Evolutionary conservation across 495 filamentous ascomycete species (phyloP).

Genomic region (Cenococcum geophilum): DNA sequence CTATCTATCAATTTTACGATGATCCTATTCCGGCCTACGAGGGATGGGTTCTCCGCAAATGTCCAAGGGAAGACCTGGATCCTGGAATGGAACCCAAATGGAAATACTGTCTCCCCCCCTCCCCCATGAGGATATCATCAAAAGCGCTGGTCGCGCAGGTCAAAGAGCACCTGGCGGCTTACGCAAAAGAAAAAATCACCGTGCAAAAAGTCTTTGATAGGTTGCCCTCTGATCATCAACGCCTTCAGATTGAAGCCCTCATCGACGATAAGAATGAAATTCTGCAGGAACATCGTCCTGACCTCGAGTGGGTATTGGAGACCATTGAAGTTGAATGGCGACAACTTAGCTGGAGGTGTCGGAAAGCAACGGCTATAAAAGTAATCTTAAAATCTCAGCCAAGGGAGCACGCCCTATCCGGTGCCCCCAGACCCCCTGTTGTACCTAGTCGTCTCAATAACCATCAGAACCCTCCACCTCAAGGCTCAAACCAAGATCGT

Average conservation of each 20-base stretch:
- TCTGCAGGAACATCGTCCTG: neutral
- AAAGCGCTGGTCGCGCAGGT: neutral
- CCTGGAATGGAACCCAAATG: neutral
- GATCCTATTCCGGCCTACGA: neutral
- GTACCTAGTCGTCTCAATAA: no score
- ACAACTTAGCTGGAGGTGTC: no score
- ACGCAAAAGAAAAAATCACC: neutral
- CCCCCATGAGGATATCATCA: neutral
- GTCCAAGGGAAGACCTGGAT: neutral
- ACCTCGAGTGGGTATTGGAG: constrained; percentile 2
- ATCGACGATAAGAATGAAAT: neutral
- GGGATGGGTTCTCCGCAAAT: constrained; percentile 6
- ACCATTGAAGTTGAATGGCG: neutral
- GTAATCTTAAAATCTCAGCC: no score
- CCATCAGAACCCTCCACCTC: no score
- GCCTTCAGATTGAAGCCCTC: constrained; percentile 5
- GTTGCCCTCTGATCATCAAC: neutral
- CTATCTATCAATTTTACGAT: neutral
- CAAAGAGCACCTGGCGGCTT: neutral
- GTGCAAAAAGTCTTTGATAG: neutral
- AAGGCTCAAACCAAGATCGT: no score
- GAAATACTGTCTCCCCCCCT: neutral
- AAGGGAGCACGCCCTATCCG: no score
- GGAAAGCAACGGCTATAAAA: no score
- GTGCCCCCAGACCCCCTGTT: no score